Evolutionary conservation across 441 rosid genomes (phyloP).

Genomic region (Metrosideros polymorpha): DNA sequence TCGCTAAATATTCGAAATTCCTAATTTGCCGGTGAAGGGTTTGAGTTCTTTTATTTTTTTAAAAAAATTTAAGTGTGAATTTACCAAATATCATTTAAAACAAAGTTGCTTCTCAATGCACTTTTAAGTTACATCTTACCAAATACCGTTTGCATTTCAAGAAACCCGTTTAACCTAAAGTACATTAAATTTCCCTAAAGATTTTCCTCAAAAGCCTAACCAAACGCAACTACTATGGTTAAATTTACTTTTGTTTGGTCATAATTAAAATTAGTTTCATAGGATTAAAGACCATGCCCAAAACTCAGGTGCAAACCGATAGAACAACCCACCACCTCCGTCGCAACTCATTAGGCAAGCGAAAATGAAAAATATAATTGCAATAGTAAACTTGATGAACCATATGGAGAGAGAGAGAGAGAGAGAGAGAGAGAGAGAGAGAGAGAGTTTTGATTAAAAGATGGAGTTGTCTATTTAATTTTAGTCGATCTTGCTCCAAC

Average conservation of each 20-base stretch:
- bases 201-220: too few species aligned
- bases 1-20: not conserved
- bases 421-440: not conserved
- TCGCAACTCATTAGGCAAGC: not conserved
- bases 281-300: not conserved
- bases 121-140: too few species aligned
- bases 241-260: not conserved
- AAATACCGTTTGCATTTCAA: too few species aligned
- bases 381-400: not conserved
- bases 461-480: not conserved
- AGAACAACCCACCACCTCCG: not conserved
- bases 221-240: too few species aligned
- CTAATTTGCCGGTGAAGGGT: too few species aligned
- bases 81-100: too few species aligned
- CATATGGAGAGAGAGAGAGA: not conserved
- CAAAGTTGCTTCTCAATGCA: too few species aligned
- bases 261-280: too few species aligned
- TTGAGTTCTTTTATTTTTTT: too few species aligned
- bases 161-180: too few species aligned
- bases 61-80: too few species aligned
- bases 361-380: not conserved
- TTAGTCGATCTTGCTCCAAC: not conserved
- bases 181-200: too few species aligned
- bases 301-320: not conserved
- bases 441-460: not conserved